These are phyloP conservation scores for Phytophthora lateralis DNA, from an alignment of 352 stramenopile genomes.

Conservation along the genomic window DNA sequence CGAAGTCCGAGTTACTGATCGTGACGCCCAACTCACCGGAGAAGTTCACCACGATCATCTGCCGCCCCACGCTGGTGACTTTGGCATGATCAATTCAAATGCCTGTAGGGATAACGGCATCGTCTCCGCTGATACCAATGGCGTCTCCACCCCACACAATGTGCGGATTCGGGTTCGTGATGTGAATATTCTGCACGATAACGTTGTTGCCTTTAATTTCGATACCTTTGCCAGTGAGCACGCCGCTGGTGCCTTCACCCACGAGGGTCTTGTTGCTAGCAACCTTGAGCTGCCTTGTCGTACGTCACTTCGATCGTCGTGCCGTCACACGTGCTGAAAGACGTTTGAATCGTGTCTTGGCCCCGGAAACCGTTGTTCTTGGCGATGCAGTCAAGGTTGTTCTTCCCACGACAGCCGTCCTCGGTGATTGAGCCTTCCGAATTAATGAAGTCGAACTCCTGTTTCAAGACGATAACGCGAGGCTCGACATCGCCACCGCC, in stretches of 20 bases:
- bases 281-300: conserved; percentile 29
- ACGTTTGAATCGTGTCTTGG: conserved; percentile 49
- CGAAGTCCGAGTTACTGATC: conserved; percentile 40
- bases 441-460: conserved; percentile 49
- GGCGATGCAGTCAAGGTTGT: conserved; percentile 43
- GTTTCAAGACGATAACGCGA: conserved; percentile 54
- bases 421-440: conserved; percentile 52
- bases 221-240: conserved; percentile 47
- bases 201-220: conserved; percentile 43
- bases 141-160: conserved; percentile 38
- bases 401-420: conserved; percentile 40
- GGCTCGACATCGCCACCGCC: conserved; percentile 39
- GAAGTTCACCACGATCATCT: conserved; percentile 44
- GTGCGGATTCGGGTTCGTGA: conserved; percentile 53
- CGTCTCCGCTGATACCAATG: conserved; percentile 25
- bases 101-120: conserved; percentile 19
- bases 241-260: conserved; percentile 39
- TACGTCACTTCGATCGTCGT: conserved; percentile 25
- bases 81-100: conserved; percentile 61
- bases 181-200: conserved; percentile 56
- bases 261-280: conserved; percentile 46
- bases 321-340: conserved; percentile 40
- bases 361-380: conserved; percentile 54
- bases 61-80: conserved; percentile 36
- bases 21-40: conserved; percentile 38